A percentile compares a stretch with the other conserved stretches of the same genome.
Evolutionary conservation across 345 rosid species (phyloP).

Genomic region (Rubroshorea leprosula): DNA sequence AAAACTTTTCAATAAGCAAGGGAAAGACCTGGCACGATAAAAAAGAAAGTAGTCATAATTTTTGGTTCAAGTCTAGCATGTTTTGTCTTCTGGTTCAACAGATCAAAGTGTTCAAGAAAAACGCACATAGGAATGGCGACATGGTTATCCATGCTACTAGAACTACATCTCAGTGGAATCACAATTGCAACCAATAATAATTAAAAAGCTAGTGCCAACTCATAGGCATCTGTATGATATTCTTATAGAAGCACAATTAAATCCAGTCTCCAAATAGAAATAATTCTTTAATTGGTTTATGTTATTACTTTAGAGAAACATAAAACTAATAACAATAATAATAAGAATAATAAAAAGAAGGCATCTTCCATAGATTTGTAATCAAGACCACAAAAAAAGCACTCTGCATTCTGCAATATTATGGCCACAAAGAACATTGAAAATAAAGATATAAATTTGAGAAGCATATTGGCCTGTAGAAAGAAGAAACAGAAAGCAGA

Average conservation of each 20-base stretch:
- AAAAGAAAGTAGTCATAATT: constrained; percentile 13
- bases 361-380: too few relatives aligned
- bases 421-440: too few relatives aligned
- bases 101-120: constrained; percentile 1
- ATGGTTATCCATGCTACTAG: constrained; percentile 1
- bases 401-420: too few relatives aligned
- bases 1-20: constrained; percentile 54
- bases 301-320: neutral
- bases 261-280: neutral
- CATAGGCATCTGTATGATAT: neutral
- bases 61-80: constrained; percentile 1
- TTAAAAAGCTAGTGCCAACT: too few relatives aligned
- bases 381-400: too few relatives aligned
- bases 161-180: neutral
- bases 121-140: neutral
- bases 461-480: too few relatives aligned
- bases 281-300: neutral
- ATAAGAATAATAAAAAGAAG: too few relatives aligned
- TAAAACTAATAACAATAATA: too few relatives aligned
- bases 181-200: too few relatives aligned
- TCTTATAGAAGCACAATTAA: neutral
- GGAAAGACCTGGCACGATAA: constrained; percentile 49
- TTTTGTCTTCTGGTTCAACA: neutral
- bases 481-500: too few relatives aligned
- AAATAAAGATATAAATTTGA: too few relatives aligned